These are phyloP conservation scores for Gentiana macrophylla DNA, from an alignment of 257 asterid species.

Conservation along the genomic window DNA sequence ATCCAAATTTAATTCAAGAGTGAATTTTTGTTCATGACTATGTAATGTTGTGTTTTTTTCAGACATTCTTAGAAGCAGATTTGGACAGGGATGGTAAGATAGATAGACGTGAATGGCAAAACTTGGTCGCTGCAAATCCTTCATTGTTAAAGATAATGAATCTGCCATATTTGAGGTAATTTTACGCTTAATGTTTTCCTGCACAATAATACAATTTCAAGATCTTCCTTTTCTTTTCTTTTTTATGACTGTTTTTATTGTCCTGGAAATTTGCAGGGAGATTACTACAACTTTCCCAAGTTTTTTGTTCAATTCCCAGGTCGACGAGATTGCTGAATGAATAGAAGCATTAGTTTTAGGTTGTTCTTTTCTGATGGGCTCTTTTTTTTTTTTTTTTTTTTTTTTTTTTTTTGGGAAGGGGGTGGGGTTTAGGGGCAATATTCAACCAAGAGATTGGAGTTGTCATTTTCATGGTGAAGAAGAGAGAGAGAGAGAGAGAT, in stretches of 20 bases:
- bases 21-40: too few species aligned
- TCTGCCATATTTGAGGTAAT: conserved; percentile 43
- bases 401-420: not conserved
- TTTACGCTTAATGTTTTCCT: too few species aligned
- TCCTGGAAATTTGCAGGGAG: conserved; percentile 40
- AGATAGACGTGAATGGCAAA: conserved; percentile 44
- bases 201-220: too few species aligned
- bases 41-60: not conserved
- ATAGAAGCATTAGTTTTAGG: not conserved
- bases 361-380: not conserved
- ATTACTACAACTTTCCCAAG: conserved; percentile 88
- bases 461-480: not conserved
- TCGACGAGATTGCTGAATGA: conserved; percentile 74
- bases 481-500: not conserved
- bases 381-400: not conserved
- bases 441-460: not conserved
- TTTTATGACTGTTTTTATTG: not conserved
- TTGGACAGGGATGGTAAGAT: conserved; percentile 45
- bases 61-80: conserved; percentile 55
- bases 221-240: not conserved
- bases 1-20: too few species aligned
- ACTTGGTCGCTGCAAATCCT: conserved; percentile 27
- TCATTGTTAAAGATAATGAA: conserved; percentile 47
- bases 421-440: too few species aligned
- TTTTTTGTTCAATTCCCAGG: conserved; percentile 80